A percentile compares a stretch with the other conserved stretches of the same genome.
These are phyloP conservation scores for Cladophialophora immunda DNA, from an alignment of 2,329 filamentous ascomycete genomes.

Conservation along the genomic window DNA sequence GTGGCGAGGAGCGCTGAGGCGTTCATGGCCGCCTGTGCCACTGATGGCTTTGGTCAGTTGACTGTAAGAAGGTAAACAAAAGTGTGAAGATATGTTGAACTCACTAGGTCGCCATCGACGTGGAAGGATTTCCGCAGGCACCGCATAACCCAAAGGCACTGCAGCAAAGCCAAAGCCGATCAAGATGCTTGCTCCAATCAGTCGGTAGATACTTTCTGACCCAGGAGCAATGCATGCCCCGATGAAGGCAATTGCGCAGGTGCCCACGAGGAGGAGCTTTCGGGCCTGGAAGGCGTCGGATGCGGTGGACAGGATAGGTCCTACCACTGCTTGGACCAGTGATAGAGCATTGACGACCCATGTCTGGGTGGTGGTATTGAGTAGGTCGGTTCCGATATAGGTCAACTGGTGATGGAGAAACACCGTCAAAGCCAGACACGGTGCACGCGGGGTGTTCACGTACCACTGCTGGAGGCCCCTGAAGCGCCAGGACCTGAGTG, in stretches of 20 bases:
- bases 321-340: slow-evolving; percentile 23
- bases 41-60: slow-evolving; percentile 9
- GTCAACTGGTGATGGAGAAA: slow-evolving; percentile 9
- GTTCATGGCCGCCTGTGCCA: slow-evolving; percentile 26
- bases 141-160: slow-evolving; percentile 19
- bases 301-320: slow-evolving; percentile 22
- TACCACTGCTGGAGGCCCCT: slow-evolving; percentile 20
- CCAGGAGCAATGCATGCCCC: slow-evolving; percentile 28
- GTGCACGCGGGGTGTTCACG: neutral
- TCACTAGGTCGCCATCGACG: slow-evolving; percentile 31
- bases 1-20: slow-evolving; percentile 13
- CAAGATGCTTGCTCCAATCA: slow-evolving; percentile 27
- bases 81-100: neutral
- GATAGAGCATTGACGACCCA: slow-evolving; percentile 24
- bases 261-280: slow-evolving; percentile 22
- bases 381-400: slow-evolving; percentile 23
- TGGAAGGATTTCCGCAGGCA: slow-evolving; percentile 29
- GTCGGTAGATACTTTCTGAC: slow-evolving; percentile 21
- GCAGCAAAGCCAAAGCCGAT: slow-evolving; percentile 24
- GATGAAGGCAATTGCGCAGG: slow-evolving; percentile 23
- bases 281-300: slow-evolving; percentile 30
- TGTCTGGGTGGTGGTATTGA: slow-evolving; percentile 5
- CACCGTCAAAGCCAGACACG: neutral
- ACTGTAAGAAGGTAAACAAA: neutral
- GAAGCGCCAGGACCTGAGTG: neutral